These are phyloP conservation scores for Suhomyces kilbournensis DNA, from an alignment of 805 yeast genomes.

Conservation along the genomic window DNA sequence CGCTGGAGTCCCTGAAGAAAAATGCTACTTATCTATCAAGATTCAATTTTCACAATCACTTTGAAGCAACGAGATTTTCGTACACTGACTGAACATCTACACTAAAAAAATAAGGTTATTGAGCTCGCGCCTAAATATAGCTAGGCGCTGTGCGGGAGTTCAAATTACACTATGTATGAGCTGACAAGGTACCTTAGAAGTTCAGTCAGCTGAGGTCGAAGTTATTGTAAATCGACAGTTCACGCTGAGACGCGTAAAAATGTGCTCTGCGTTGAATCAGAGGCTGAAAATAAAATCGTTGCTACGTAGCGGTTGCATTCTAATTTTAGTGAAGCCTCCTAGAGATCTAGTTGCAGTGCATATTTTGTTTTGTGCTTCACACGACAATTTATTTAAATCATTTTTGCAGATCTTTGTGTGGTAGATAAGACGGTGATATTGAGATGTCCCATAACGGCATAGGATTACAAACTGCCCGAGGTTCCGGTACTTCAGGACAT, in stretches of 20 bases:
- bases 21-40: not conserved
- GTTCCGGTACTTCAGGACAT: conserved; percentile 63
- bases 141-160: not conserved
- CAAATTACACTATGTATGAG: not conserved
- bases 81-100: not conserved
- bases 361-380: not conserved
- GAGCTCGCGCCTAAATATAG: not conserved
- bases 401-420: not conserved
- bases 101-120: not conserved
- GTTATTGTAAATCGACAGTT: not conserved
- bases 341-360: not conserved
- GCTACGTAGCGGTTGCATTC: not conserved
- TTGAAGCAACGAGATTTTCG: not conserved
- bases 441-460: conserved; percentile 57
- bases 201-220: not conserved
- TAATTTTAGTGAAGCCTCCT: not conserved
- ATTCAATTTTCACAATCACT: not conserved
- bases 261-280: not conserved
- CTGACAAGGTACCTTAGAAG: not conserved
- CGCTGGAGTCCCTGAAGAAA: not conserved
- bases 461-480: conserved; percentile 55
- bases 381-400: not conserved
- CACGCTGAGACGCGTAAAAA: not conserved
- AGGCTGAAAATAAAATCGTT: not conserved
- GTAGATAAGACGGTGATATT: not conserved